These are phyloP conservation scores for Hypomyces rosellus DNA, from an alignment of 2,329 filamentous ascomycete genomes.

Conservation along the genomic window DNA sequence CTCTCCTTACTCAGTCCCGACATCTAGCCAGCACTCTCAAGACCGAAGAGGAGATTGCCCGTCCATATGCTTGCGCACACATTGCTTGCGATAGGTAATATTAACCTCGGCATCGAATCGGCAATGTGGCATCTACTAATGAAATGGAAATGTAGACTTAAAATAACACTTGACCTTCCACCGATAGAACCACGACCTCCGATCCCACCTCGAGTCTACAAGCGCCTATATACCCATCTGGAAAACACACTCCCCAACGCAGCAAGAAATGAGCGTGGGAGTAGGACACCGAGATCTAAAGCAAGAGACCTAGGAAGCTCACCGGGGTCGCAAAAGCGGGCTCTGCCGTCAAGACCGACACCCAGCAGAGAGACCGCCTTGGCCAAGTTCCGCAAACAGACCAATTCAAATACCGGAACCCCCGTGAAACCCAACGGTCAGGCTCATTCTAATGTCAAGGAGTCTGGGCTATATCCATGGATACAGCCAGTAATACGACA, in stretches of 20 bases:
- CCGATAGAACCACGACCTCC: conserved; percentile 70
- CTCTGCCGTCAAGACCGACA: conserved; percentile 35
- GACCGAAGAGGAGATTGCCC: conserved; percentile 80
- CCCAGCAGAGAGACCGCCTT: conserved; percentile 42
- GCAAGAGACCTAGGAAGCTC: conserved; percentile 21
- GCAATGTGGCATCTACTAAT: not conserved
- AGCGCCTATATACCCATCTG: conserved; percentile 74
- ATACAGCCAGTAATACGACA: conserved; percentile 61
- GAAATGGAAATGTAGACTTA: conserved; percentile 48
- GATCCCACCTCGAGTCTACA: conserved; percentile 73
- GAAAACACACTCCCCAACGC: conserved; percentile 59
- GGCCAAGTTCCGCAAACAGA: conserved; percentile 35
- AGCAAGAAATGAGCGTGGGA: conserved; percentile 26
- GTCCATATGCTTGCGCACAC: conserved; percentile 77
- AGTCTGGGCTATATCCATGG: conserved; percentile 53
- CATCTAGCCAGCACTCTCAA: conserved; percentile 71
- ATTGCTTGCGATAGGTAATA: conserved; percentile 77
- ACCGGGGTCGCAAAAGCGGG: conserved; percentile 22
- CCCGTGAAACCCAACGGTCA: conserved; percentile 38
- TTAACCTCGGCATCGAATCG: not conserved
- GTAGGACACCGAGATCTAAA: conserved; percentile 29
- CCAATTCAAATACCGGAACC: conserved; percentile 24
- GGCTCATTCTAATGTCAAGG: conserved; percentile 20
- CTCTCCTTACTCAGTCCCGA: conserved; percentile 73
- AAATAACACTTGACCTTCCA: conserved; percentile 69